phyloP scores from a whole-genome alignment of 208 protist species.

The Borovskyia barvae region DNA sequence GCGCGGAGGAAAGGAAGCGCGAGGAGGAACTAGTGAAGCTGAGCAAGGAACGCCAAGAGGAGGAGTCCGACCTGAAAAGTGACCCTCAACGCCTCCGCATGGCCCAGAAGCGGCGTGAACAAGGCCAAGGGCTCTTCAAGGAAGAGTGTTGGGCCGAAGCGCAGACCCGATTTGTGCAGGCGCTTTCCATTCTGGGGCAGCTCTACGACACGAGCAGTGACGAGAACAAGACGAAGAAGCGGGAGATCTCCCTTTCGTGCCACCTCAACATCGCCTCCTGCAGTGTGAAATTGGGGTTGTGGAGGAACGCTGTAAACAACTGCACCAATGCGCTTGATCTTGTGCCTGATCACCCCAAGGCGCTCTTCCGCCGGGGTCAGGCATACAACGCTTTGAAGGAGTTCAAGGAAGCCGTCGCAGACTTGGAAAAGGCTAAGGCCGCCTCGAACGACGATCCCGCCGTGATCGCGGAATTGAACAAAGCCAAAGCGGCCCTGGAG shows the following conservation, averaged over 20 bases:
- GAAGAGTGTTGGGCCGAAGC: constrained; percentile 68
- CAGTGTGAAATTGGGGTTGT: constrained; percentile 63
- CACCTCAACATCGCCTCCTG: constrained; percentile 82
- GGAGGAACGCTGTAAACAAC: constrained; percentile 69
- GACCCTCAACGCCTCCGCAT: constrained; percentile 73
- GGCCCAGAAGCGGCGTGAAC: constrained; percentile 66
- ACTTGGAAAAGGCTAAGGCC: constrained; percentile 44
- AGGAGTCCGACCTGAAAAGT: constrained; percentile 63
- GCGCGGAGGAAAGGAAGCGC: constrained; percentile 32
- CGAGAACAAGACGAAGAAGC: constrained; percentile 47
- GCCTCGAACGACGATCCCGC: constrained; percentile 40
- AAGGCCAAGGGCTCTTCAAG: constrained; percentile 70
- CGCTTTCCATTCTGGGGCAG: constrained; percentile 55
- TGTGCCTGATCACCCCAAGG: constrained; percentile 52
- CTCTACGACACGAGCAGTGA: constrained; percentile 62
- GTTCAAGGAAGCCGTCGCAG: constrained; percentile 42
- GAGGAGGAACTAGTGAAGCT: constrained; percentile 52
- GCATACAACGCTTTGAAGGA: constrained; percentile 49
- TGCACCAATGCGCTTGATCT: constrained; percentile 57
- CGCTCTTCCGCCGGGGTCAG: constrained; percentile 69
- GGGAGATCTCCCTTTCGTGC: constrained; percentile 68
- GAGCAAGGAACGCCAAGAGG: constrained; percentile 42
- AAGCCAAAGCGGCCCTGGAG: constrained; percentile 28
- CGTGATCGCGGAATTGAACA: constrained; percentile 44
- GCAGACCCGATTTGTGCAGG: constrained; percentile 73